Evolutionary conservation across 202 grass and related monocot species (phyloP), one percentile per base, ranked within the genome.

Genomic region (Saccharum hybrid): DNA sequence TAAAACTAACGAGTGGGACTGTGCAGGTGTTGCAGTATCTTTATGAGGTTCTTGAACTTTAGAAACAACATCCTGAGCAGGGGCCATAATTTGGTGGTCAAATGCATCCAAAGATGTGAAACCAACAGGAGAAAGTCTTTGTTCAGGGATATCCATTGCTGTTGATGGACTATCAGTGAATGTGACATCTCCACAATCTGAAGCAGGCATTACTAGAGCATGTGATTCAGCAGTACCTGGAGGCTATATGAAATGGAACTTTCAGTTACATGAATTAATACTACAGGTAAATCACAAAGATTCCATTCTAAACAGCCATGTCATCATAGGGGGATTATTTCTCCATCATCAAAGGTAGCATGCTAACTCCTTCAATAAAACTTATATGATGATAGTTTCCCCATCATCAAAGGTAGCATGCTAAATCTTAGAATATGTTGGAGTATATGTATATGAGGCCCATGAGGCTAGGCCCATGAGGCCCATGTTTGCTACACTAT

Each of bases 201-300:
- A 84, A 79, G 65, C 14, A 45, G 88, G 85, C 66, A 88, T 87
- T 49, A 85, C 78, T 28, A 96, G 59, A 65, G 87, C 72, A 86
- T 98, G 93, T 70, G 85, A 91, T 84, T 98, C 96, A 33, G 94
- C 94, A 61, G 92, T 94, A 79, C 96, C 96, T 92, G 96, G 96
- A 66, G 93, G 93, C 96, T 98, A 68, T 75, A 77, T 31, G 19
- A 88, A 94, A 80, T 39, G 60, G 28, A 77, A 82, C 4, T 60
- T 77, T 59, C 78, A 75, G 72, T 41, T 18, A 37, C 62, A 87
- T 75, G 56, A 72, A 46, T 31, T 43, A 85, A 68, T 68, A 52
- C 8, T 76, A 36, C 30, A 84, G 31, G 39, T 46, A 80, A 56
- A 34, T 68, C 39, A 63, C 37, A 76, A 54, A 60, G 51, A 71